Conservation (phyloP, 257 asterid species). For the Fraxinus anomala region DNA sequence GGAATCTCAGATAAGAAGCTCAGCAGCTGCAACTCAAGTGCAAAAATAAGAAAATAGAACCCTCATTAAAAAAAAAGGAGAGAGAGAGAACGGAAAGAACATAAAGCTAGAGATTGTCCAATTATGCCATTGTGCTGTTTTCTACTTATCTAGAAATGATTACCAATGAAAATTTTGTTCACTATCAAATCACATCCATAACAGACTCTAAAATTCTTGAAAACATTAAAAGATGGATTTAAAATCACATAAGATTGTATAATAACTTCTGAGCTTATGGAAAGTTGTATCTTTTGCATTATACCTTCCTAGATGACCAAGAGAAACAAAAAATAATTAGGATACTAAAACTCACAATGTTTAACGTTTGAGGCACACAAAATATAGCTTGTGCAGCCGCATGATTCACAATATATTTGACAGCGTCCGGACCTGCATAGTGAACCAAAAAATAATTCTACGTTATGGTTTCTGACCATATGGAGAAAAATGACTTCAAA, state of each 20-base stretch:
- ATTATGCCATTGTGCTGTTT: not conserved
- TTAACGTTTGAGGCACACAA: constrained; percentile 54
- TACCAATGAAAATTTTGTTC: not conserved
- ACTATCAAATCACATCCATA: not conserved
- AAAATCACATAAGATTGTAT: not conserved
- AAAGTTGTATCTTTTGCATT: not conserved
- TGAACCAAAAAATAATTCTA: constrained; percentile 12
- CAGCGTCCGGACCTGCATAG: constrained; percentile 73
- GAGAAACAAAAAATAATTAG: not conserved
- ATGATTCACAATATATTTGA: constrained; percentile 64
- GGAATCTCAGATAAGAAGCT: constrained; percentile 70
- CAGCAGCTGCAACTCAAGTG: constrained; percentile 55
- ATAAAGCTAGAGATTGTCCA: not conserved
- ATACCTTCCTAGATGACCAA: not conserved
- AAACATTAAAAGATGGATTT: not conserved
- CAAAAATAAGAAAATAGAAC: not conserved
- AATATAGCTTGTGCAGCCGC: constrained; percentile 60
- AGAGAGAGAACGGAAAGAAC: too few species aligned
- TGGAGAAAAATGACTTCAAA: not conserved
- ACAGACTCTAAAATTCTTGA: not conserved
- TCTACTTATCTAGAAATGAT: constrained; percentile 3
- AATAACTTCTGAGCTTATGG: not conserved
- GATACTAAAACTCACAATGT: constrained; percentile 40
- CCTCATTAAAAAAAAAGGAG: too few species aligned
- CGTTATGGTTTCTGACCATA: constrained; percentile 8